Conservation (phyloP, 352 stramenopile genomes). For the Elongisporangium undulatum region DNA sequence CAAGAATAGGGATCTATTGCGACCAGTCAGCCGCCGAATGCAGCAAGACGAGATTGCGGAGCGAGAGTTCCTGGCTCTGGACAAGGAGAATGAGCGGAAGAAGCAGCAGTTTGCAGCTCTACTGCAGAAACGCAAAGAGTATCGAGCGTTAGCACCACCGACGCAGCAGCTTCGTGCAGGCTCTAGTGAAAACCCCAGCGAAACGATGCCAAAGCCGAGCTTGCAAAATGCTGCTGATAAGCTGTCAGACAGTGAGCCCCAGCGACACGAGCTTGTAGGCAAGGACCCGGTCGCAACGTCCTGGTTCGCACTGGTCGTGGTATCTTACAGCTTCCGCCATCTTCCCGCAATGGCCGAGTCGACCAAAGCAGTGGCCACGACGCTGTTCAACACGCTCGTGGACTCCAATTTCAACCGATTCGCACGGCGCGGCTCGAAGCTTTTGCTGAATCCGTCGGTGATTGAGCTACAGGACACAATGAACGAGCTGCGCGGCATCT, state of each 20-base stretch:
- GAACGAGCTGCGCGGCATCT: conserved; percentile 48
- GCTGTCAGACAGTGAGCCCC: no score
- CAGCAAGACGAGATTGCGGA: conserved; percentile 33
- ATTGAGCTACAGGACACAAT: conserved; percentile 80
- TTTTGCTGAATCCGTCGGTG: conserved; percentile 77
- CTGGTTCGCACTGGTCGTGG: conserved; percentile 47
- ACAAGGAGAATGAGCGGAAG: conserved; percentile 22
- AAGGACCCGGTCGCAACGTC: no score
- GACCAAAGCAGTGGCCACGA: conserved; percentile 46
- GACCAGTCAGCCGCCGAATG: background rate
- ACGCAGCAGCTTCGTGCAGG: no score
- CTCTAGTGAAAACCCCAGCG: no score
- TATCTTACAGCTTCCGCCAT: conserved; percentile 50
- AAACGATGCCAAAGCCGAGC: no score
- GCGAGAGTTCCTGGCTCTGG: conserved; percentile 8
- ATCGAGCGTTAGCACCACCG: conserved; percentile 7
- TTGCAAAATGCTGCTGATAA: no score
- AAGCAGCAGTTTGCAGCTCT: conserved; percentile 39
- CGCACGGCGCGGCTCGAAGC: conserved; percentile 34
- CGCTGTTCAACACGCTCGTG: conserved; percentile 52
- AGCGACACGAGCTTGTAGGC: no score
- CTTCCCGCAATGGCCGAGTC: conserved; percentile 47
- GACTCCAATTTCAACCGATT: conserved; percentile 48
- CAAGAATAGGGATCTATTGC: background rate
- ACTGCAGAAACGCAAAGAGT: conserved; percentile 31